These are phyloP conservation scores for Ophidiomyces ophidiicola DNA, from an alignment of 2,329 filamentous ascomycete species.

Conservation along the genomic window DNA sequence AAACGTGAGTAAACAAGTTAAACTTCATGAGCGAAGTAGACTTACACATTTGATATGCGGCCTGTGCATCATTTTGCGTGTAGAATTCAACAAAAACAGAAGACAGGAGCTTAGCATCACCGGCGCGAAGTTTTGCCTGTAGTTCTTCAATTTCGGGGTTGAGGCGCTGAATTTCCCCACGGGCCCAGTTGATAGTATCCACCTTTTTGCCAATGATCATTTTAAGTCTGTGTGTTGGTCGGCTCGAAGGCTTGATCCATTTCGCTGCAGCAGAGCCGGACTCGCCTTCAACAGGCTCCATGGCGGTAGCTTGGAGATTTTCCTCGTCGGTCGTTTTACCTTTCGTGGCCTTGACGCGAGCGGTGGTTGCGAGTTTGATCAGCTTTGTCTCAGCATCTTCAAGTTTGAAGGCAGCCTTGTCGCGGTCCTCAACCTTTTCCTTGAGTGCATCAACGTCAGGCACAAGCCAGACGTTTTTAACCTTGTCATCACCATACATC, in stretches of 20 bases:
- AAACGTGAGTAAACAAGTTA: background rate
- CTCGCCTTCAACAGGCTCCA: constrained; percentile 48
- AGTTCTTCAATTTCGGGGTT: constrained; percentile 57
- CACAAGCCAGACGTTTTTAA: constrained; percentile 74
- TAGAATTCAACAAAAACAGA: constrained; percentile 88
- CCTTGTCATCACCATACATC: constrained; percentile 65
- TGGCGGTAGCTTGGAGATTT: background rate
- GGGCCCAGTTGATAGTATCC: constrained; percentile 85
- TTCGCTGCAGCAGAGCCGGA: constrained; percentile 37
- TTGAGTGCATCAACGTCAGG: constrained; percentile 66
- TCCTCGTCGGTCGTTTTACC: constrained; percentile 39
- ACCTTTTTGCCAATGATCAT: constrained; percentile 72
- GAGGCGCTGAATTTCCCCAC: constrained; percentile 62
- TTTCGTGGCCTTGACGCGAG: constrained; percentile 55
- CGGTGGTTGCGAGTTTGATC: constrained; percentile 64
- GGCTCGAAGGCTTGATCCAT: constrained; percentile 54
- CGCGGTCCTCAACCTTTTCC: constrained; percentile 67
- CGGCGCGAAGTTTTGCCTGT: constrained; percentile 54
- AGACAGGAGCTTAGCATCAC: constrained; percentile 54
- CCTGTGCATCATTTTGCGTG: constrained; percentile 69
- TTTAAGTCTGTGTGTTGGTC: constrained; percentile 64
- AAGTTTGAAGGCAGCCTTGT: constrained; percentile 66
- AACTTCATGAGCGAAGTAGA: background rate
- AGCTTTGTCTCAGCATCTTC: constrained; percentile 80
- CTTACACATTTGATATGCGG: constrained; percentile 59